Conservation (phyloP, 1,284 basidiomycete species). For the Marasmius tenuissimus region DNA sequence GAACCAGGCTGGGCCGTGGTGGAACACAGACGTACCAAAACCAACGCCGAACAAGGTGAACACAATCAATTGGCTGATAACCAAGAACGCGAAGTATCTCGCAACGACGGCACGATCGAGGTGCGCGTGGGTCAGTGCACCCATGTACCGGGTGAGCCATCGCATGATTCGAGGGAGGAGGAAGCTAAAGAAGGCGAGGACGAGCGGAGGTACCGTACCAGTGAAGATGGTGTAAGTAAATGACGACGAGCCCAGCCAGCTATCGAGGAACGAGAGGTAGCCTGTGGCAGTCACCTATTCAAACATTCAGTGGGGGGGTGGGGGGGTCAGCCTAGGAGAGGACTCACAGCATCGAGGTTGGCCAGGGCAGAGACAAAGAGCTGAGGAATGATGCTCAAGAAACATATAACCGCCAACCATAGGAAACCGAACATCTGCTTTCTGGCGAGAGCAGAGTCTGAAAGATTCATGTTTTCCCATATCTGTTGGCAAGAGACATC, state of each 20-base stretch:
- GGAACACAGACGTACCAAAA: conserved; percentile 44
- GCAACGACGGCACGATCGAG: conserved; percentile 89
- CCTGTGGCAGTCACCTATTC: conserved; percentile 59
- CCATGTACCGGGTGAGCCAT: conserved; percentile 76
- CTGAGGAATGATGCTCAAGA: conserved; percentile 88
- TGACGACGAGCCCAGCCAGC: conserved; percentile 64
- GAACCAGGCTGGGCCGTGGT: not conserved
- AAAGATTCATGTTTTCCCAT: conserved; percentile 85
- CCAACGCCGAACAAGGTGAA: conserved; percentile 90
- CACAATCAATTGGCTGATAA: conserved; percentile 87
- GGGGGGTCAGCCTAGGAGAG: not conserved
- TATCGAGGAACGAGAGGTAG: conserved; percentile 61
- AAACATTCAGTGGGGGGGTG: not conserved
- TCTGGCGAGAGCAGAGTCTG: conserved; percentile 62
- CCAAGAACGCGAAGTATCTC: conserved; percentile 89
- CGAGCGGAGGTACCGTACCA: conserved; percentile 85
- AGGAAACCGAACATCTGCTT: conserved; percentile 76
- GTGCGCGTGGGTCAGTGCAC: conserved; percentile 73
- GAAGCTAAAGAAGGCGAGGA: conserved; percentile 88
- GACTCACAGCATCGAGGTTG: conserved; percentile 70
- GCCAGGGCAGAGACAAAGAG: conserved; percentile 80
- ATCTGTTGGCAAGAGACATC: conserved; percentile 44
- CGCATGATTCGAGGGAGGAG: conserved; percentile 89
- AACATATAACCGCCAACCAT: conserved; percentile 75
- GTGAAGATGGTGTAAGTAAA: conserved; percentile 74